A percentile compares a stretch with the other conserved stretches of the same genome.
Conservation (phyloP, 768 basidiomycete genomes). For the Termitomyces titanicus region DNA sequence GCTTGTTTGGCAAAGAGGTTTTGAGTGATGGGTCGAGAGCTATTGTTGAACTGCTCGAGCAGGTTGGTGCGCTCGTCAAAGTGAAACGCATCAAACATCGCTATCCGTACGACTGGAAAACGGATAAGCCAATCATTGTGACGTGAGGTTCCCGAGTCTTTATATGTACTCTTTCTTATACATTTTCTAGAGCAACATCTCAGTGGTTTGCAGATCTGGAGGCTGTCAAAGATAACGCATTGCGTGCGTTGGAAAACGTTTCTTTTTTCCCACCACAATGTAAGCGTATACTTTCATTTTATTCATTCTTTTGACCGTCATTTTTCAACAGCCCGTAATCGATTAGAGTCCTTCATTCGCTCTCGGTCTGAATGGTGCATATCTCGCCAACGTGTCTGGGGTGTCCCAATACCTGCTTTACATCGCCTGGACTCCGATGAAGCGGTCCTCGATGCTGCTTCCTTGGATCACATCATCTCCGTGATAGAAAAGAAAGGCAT, state of each 20-base stretch:
- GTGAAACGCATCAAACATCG: constrained; percentile 75
- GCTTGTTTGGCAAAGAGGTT: constrained; percentile 67
- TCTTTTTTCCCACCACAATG: constrained; percentile 74
- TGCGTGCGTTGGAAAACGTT: constrained; percentile 66
- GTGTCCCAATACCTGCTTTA: constrained; percentile 91
- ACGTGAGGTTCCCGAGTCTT: constrained; percentile 42
- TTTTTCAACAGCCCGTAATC: constrained; percentile 61
- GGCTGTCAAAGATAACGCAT: constrained; percentile 72
- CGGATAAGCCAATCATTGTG: constrained; percentile 87
- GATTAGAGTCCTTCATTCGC: constrained; percentile 82
- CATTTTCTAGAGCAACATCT: constrained; percentile 67
- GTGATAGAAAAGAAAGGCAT: constrained; percentile 74
- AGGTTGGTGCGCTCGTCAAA: constrained; percentile 55
- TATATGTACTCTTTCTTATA: not conserved
- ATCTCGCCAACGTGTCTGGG: constrained; percentile 96
- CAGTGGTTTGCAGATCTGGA: constrained; percentile 98
- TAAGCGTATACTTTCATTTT: constrained; percentile 28
- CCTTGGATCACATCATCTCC: constrained; percentile 70
- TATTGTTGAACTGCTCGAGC: constrained; percentile 60
- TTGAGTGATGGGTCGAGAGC: constrained; percentile 66
- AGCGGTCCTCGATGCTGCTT: constrained; percentile 59
- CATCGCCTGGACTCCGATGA: constrained; percentile 60
- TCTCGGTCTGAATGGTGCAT: constrained; percentile 99
- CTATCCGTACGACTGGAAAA: constrained; percentile 98
- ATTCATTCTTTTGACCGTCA: not conserved